Percentiles rank a stretch among this genome's conserved stretches.
phyloP scores from a whole-genome alignment of 2,329 filamentous ascomycete species.

The Xylariales sp. region DNA sequence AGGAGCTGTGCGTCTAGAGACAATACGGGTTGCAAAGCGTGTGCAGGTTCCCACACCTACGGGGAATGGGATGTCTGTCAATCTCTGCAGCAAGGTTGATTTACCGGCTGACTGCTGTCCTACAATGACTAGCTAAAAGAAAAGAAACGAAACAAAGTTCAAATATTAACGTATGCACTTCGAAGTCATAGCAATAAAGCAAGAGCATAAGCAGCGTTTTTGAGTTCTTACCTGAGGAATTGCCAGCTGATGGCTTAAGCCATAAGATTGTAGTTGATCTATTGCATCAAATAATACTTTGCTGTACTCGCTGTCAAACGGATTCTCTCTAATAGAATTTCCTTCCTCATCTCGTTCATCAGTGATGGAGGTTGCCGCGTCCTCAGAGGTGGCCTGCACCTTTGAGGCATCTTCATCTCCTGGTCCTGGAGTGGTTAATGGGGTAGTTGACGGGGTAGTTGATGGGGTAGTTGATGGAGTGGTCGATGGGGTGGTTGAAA shows the following conservation, averaged over 20 bases:
- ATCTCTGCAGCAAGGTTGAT: constrained; percentile 29
- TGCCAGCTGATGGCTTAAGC: constrained; percentile 22
- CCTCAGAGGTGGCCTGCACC: no score
- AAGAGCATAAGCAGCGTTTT: no score
- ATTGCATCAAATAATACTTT: constrained; percentile 31
- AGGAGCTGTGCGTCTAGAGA: constrained; percentile 27
- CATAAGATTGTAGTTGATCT: constrained; percentile 27
- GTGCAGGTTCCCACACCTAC: constrained; percentile 27
- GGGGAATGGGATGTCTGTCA: constrained; percentile 33
- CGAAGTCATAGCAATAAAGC: background rate
- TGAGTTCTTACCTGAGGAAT: constrained; percentile 33
- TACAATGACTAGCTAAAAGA: constrained; percentile 30
- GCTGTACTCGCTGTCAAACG: constrained; percentile 29
- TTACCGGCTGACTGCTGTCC: constrained; percentile 32
- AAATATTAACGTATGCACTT: background rate
- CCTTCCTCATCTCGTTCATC: no score
- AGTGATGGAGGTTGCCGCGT: no score
- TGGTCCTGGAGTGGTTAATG: no score
- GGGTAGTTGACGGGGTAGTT: no score
- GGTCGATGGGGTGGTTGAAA: no score
- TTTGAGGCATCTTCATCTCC: no score
- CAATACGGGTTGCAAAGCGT: constrained; percentile 31
- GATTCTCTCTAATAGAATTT: no score
- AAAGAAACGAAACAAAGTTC: background rate
- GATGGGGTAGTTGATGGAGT: no score